Evolutionary conservation across 2,329 filamentous ascomycete species (phyloP), one percentile per base, ranked within the genome.

Genomic region (Nemania sp.): DNA sequence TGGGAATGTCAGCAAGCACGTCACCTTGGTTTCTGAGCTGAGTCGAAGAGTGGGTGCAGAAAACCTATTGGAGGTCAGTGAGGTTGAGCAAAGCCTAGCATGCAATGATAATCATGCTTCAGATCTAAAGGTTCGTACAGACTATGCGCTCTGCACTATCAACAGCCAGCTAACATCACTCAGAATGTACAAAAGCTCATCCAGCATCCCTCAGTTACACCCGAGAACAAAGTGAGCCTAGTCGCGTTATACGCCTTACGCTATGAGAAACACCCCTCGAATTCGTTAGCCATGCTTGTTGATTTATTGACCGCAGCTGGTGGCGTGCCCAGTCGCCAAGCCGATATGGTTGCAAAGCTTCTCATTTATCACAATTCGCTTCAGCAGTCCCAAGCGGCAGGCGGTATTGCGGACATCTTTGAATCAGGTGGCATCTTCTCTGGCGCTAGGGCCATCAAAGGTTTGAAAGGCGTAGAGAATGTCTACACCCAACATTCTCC

Each of bases 401-500:
- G 91, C 10, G 93, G 93, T 5, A 93, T 98, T 65, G 90, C 93
- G 0, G 95, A 98, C 72, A 89, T 98, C 6, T 98, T 99, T 75
- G 94, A 98, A 76, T 92, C 93, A 0, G 89, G 91, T 0, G 95
- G 93, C 4, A 95, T 99, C 71, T 97, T 99, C 80, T 93, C 93
- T 0, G 93, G 93, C 13, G 94, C 94, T 11, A 88, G 93, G 45
- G 93, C 91, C 76, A 94, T 99, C 80, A 97, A 97, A 77, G 96
- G 96, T 0, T 85, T 99, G 15, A 98, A 98, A 77, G 96, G 96
- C 1, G 96, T 99, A 0, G 97, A 99, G 79, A 99, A 99, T 75
- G 96, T 99, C 29, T 99, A 99, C 79, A 99, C 96, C 0, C 97
- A 99, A 79, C 96, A 99, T 79, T 97, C 93, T 5, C 94, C 97